Conservation (phyloP, 192 early-diverging fungal genomes). For the Backusella australiensis region DNA sequence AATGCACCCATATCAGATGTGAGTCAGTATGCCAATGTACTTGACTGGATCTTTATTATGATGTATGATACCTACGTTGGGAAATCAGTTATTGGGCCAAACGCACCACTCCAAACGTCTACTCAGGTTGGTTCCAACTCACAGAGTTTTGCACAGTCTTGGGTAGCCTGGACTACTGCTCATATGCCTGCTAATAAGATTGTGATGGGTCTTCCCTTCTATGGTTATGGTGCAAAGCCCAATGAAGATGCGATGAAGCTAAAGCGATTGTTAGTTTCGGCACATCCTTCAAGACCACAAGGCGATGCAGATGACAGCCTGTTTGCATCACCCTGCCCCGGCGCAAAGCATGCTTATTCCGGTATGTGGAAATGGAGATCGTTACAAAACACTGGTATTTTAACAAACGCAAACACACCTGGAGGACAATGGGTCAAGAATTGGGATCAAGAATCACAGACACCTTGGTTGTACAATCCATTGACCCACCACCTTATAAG, state of each 20-base stretch:
- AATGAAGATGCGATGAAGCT: not conserved
- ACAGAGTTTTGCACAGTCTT: not conserved
- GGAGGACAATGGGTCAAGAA: slow-evolving; percentile 57
- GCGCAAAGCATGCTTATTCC: not conserved
- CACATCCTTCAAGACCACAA: not conserved
- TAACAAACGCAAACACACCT: not conserved
- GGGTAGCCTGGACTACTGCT: not conserved
- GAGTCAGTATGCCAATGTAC: not conserved
- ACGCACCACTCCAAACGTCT: slow-evolving; percentile 3
- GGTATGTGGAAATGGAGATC: slow-evolving; percentile 13
- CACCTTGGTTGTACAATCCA: slow-evolving; percentile 73
- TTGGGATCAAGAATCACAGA: slow-evolving; percentile 59
- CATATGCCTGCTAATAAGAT: slow-evolving; percentile 6
- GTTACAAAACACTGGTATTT: not conserved
- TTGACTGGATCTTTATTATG: slow-evolving; percentile 9
- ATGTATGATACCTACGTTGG: slow-evolving; percentile 11
- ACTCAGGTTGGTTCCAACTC: not conserved
- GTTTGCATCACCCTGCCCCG: not conserved
- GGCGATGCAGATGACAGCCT: slow-evolving; percentile 3
- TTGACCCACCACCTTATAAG: slow-evolving; percentile 59
- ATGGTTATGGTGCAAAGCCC: not conserved
- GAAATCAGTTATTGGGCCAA: slow-evolving; percentile 6
- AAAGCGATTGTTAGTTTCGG: not conserved
- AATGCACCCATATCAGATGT: not conserved
- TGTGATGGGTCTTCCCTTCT: slow-evolving; percentile 4